phyloP scores from a whole-genome alignment of 176 grass and related monocot species.

The Oryza punctata region DNA sequence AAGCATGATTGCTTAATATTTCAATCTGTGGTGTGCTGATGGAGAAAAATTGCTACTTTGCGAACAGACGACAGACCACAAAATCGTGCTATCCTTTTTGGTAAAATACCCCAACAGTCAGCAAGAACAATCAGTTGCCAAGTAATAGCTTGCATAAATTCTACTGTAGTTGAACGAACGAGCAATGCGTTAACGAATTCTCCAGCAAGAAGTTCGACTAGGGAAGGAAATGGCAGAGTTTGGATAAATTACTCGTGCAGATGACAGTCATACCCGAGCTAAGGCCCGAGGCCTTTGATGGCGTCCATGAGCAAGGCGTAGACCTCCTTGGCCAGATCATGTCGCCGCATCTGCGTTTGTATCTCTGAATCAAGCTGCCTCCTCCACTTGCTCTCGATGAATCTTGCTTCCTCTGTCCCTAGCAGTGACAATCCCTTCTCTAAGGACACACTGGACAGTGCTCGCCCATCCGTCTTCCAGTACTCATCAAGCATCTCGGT shows the following conservation, averaged over 20 bases:
- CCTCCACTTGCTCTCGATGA: slow-evolving; percentile 62
- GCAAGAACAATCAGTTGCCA: neutral
- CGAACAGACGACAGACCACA: slow-evolving; percentile 8
- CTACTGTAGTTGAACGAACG: slow-evolving; percentile 11
- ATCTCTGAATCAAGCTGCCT: slow-evolving; percentile 65
- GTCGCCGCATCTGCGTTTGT: slow-evolving; percentile 50
- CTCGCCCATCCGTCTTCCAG: slow-evolving; percentile 50
- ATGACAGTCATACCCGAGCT: slow-evolving; percentile 29
- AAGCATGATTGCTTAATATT: neutral
- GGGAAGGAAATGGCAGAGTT: slow-evolving; percentile 1
- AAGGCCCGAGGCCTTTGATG: slow-evolving; percentile 51
- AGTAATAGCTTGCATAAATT: neutral
- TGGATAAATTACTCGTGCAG: neutral
- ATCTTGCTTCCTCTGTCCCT: slow-evolving; percentile 31
- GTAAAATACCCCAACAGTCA: neutral
- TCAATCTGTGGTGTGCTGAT: neutral
- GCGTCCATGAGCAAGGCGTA: slow-evolving; percentile 53
- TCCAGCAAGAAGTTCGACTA: slow-evolving; percentile 5
- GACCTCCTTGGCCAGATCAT: slow-evolving; percentile 75
- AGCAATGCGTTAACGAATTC: slow-evolving; percentile 1
- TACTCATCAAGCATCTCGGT: slow-evolving; percentile 60
- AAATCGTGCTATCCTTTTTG: neutral
- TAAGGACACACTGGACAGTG: slow-evolving; percentile 34
- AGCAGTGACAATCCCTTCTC: slow-evolving; percentile 55
- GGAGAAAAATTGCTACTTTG: neutral